A percentile compares a stretch with the other conserved stretches of the same genome.
These are phyloP conservation scores for Candida namnaoensis DNA, from an alignment of 805 yeast species.

Conservation along the genomic window DNA sequence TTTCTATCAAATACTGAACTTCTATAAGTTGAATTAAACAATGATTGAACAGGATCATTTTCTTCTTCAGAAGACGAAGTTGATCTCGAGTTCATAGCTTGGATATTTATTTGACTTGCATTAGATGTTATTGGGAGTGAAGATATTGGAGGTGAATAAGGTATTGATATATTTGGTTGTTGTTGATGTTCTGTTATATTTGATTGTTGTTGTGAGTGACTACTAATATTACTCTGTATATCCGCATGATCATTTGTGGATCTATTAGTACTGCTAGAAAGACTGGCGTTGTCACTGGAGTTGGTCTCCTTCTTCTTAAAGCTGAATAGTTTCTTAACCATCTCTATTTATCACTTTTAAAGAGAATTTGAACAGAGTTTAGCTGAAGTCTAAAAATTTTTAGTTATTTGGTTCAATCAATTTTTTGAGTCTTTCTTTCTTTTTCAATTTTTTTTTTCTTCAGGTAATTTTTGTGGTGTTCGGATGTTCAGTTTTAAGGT, in stretches of 20 bases:
- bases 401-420: too few relatives aligned
- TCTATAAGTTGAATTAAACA: not conserved
- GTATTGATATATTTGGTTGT: not conserved
- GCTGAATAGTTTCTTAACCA: slow-evolving; percentile 6
- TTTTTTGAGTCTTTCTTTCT: too few relatives aligned
- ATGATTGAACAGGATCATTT: not conserved
- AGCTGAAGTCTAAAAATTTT: too few relatives aligned
- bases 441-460: too few relatives aligned
- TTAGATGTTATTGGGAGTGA: not conserved
- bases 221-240: slow-evolving; percentile 8
- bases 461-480: too few relatives aligned
- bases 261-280: too few relatives aligned
- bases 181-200: not conserved
- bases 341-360: not conserved
- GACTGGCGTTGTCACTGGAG: not conserved
- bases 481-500: too few relatives aligned
- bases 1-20: not conserved
- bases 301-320: slow-evolving; percentile 1
- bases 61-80: not conserved
- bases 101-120: not conserved
- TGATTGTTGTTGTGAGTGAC: not conserved
- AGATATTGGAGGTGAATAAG: not conserved
- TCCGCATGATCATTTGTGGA: slow-evolving; percentile 9
- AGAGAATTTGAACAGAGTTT: too few relatives aligned
- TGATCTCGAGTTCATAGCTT: not conserved